Conservation (phyloP, 495 filamentous ascomycete species). For the Thermothielavioides terrestris region DNA sequence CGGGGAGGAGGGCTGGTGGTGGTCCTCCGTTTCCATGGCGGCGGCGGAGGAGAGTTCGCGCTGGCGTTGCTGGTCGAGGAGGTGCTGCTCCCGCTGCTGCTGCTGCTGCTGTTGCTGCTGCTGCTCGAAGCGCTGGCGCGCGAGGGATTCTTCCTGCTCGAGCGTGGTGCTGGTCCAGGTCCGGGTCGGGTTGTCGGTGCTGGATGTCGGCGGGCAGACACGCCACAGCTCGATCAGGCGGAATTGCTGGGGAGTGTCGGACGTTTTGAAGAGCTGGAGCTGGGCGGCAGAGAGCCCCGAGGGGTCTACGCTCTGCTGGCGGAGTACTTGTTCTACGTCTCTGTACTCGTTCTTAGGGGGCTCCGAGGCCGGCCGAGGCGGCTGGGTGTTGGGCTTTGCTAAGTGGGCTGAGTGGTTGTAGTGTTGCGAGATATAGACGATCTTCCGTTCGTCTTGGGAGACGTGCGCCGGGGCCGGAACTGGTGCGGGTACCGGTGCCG, state of each 20-base stretch:
- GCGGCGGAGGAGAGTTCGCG: no score
- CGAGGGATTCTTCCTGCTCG: constrained; percentile 42
- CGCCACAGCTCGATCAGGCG: constrained; percentile 61
- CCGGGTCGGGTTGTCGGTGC: constrained; percentile 33
- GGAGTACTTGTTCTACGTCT: constrained; percentile 32
- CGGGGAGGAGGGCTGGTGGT: constrained; percentile 12
- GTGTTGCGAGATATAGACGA: constrained; percentile 63
- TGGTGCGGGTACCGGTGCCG: constrained; percentile 24
- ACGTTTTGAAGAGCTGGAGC: constrained; percentile 52
- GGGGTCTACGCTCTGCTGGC: constrained; percentile 46
- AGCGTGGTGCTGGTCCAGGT: constrained; percentile 41
- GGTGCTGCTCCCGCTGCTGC: constrained; percentile 33
- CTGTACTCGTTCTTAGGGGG: constrained; percentile 38
- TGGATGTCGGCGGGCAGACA: constrained; percentile 43
- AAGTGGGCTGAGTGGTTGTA: constrained; percentile 65
- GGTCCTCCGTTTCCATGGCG: constrained; percentile 14
- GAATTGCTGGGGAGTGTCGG: constrained; percentile 47
- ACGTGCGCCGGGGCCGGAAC: constrained; percentile 21
- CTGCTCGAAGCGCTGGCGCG: constrained; percentile 45
- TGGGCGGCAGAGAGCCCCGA: constrained; percentile 47
- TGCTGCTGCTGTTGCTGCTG: constrained; percentile 30
- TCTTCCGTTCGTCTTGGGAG: constrained; percentile 27
- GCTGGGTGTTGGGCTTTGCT: constrained; percentile 22
- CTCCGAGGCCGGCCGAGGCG: constrained; percentile 38
- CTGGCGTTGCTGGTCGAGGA: constrained; percentile 21